These are phyloP conservation scores for Musa acuminata DNA, from an alignment of 176 grass and related monocot genomes.

Conservation along the genomic window DNA sequence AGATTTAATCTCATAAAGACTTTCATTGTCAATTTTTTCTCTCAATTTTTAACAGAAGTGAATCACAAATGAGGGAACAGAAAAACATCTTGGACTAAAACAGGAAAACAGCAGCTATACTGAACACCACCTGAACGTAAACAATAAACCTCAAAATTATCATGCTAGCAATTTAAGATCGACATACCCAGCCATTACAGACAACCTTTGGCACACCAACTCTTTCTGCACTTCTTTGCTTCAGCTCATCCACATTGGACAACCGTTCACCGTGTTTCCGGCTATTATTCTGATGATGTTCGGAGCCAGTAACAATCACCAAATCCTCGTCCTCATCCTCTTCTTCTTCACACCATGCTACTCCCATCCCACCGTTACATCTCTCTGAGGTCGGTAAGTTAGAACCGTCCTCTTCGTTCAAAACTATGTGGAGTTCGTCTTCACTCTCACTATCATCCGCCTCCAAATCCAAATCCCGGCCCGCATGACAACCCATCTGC, in stretches of 20 bases:
- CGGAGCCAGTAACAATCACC: background rate
- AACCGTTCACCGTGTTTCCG: slow-evolving; percentile 1
- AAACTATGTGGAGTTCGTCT: slow-evolving; percentile 60
- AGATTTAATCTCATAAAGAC: too few species aligned
- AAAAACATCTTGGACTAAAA: background rate
- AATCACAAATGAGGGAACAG: background rate
- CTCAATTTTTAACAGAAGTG: too few species aligned
- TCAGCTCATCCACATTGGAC: background rate
- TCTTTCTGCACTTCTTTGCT: background rate
- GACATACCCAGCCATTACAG: background rate
- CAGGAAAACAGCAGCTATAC: background rate
- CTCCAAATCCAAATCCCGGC: slow-evolving; percentile 43
- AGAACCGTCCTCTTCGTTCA: slow-evolving; percentile 46
- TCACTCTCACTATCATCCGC: slow-evolving; percentile 52
- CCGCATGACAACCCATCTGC: slow-evolving; percentile 12
- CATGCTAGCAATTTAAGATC: background rate
- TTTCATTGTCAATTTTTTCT: too few species aligned
- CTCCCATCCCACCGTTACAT: slow-evolving; percentile 3
- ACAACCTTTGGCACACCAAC: background rate
- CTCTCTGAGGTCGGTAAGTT: slow-evolving; percentile 14
- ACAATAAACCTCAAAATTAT: background rate
- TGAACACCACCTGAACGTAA: background rate
- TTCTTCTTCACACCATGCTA: slow-evolving; percentile 24
- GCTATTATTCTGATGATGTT: background rate
- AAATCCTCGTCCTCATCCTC: slow-evolving; percentile 13